Evolutionary conservation across 768 basidiomycete genomes (phyloP).

Genomic region (Naganishia kalamii): DNA sequence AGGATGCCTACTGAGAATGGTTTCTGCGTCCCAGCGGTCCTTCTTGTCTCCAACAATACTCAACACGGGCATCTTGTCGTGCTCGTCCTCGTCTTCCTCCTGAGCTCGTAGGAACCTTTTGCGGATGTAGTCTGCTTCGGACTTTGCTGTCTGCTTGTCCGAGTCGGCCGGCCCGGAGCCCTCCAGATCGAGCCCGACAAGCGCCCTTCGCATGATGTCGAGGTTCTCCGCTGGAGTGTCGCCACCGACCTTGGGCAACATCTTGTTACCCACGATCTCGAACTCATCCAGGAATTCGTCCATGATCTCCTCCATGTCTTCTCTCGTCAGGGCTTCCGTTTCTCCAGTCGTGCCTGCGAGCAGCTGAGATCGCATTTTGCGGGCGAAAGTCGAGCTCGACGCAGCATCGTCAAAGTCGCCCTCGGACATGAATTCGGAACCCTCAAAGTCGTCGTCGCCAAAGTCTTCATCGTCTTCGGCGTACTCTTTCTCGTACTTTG

Average conservation of each 20-base stretch:
- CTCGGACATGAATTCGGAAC: conserved; percentile 46
- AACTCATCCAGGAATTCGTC: conserved; percentile 88
- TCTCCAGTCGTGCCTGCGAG: conserved; percentile 22
- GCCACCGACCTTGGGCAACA: conserved; percentile 68
- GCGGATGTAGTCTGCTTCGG: conserved; percentile 22
- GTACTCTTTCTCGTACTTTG: conserved; percentile 53
- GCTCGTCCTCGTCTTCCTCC: conserved; percentile 46
- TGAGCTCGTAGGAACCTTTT: conserved; percentile 27
- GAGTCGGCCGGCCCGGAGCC: conserved; percentile 17
- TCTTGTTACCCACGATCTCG: conserved; percentile 75
- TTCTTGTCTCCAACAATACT: conserved; percentile 57
- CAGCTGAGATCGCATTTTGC: conserved; percentile 25
- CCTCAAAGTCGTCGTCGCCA: conserved; percentile 50
- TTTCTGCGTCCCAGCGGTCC: conserved; percentile 85
- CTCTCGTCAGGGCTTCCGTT: conserved; percentile 52
- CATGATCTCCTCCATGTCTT: conserved; percentile 84
- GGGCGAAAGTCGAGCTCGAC: conserved; percentile 28
- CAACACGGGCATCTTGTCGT: conserved; percentile 51
- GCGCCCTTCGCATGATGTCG: conserved; percentile 65
- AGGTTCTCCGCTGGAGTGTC: conserved; percentile 71
- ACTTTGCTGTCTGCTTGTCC: conserved; percentile 25
- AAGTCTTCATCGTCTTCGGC: conserved; percentile 51
- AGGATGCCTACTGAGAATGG: conserved; percentile 71
- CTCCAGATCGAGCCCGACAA: conserved; percentile 57
- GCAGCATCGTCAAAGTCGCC: conserved; percentile 47